These are phyloP conservation scores for Elsinoe arachidis DNA, from an alignment of 2,329 filamentous ascomycete species.

Conservation along the genomic window DNA sequence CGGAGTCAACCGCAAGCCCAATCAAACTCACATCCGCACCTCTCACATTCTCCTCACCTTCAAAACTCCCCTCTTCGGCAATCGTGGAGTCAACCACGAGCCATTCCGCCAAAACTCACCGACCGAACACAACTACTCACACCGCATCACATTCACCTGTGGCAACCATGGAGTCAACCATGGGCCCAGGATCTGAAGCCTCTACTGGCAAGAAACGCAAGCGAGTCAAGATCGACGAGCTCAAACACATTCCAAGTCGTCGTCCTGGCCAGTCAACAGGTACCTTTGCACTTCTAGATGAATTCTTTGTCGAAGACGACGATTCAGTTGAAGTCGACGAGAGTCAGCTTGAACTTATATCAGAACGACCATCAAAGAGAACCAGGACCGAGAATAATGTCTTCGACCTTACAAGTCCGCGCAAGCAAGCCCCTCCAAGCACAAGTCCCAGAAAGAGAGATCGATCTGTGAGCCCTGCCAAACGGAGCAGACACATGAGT, in stretches of 20 bases:
- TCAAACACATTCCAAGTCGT: slow-evolving; percentile 16
- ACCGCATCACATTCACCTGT: not conserved
- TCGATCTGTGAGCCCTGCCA: not conserved
- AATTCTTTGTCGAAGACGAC: slow-evolving; percentile 16
- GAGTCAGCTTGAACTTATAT: slow-evolving; percentile 7
- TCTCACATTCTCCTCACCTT: not conserved
- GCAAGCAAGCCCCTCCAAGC: not conserved
- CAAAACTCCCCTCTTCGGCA: not conserved
- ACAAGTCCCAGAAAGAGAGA: slow-evolving; percentile 10
- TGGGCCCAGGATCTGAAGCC: not conserved
- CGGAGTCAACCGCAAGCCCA: slow-evolving; percentile 1
- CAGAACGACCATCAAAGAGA: slow-evolving; percentile 14
- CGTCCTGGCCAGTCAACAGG: slow-evolving; percentile 15
- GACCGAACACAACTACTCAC: not conserved
- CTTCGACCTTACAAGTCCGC: slow-evolving; percentile 15
- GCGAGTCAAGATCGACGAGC: slow-evolving; percentile 16
- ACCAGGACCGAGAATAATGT: slow-evolving; percentile 16
- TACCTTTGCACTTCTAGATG: slow-evolving; percentile 15
- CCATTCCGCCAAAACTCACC: not conserved
- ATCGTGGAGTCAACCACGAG: not conserved
- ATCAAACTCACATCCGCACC: not conserved
- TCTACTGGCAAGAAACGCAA: slow-evolving; percentile 14
- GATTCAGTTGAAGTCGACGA: slow-evolving; percentile 15
- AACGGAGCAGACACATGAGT: not conserved
- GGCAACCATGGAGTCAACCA: not conserved